phyloP scores from a whole-genome alignment of 345 rosid species.

The Euphorbia tirucalli region DNA sequence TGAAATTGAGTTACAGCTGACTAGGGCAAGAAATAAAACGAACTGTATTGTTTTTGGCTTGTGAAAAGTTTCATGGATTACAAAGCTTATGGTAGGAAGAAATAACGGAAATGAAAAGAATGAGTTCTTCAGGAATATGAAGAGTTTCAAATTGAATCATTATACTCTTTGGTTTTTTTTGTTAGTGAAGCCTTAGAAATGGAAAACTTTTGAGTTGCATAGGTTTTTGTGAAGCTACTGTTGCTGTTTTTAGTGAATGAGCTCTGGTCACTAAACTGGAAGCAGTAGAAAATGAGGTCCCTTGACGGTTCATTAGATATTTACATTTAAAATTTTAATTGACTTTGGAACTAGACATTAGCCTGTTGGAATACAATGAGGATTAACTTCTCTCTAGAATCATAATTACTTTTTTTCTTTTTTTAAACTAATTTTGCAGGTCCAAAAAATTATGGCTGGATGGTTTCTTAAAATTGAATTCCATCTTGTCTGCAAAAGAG shows the following conservation, averaged over 20 bases:
- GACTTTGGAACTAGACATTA: too few relatives aligned
- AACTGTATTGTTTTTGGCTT: too few relatives aligned
- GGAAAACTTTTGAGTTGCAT: background rate
- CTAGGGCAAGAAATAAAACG: background rate
- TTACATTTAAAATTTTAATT: too few relatives aligned
- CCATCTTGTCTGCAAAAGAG: constrained; percentile 67
- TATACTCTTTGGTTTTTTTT: background rate
- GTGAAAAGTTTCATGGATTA: too few relatives aligned
- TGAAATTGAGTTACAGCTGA: background rate
- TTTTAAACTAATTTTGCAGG: constrained; percentile 38
- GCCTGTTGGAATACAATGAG: too few relatives aligned
- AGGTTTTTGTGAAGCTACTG: background rate
- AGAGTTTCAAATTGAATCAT: background rate
- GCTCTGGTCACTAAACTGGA: too few relatives aligned
- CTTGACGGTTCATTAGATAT: too few relatives aligned
- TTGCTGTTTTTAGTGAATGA: background rate
- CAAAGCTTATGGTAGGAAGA: too few relatives aligned
- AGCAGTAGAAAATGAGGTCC: too few relatives aligned
- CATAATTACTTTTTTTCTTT: constrained; percentile 14
- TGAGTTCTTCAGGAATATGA: background rate
- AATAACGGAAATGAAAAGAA: background rate
- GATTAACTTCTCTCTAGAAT: too few relatives aligned
- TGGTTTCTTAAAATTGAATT: constrained; percentile 65
- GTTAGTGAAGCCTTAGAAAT: background rate
- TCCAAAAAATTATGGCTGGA: constrained; percentile 93